A percentile compares a stretch with the other conserved stretches of the same genome.
These are phyloP conservation scores for Austroboletus eburneus DNA, from an alignment of 768 basidiomycete species.

Conservation along the genomic window DNA sequence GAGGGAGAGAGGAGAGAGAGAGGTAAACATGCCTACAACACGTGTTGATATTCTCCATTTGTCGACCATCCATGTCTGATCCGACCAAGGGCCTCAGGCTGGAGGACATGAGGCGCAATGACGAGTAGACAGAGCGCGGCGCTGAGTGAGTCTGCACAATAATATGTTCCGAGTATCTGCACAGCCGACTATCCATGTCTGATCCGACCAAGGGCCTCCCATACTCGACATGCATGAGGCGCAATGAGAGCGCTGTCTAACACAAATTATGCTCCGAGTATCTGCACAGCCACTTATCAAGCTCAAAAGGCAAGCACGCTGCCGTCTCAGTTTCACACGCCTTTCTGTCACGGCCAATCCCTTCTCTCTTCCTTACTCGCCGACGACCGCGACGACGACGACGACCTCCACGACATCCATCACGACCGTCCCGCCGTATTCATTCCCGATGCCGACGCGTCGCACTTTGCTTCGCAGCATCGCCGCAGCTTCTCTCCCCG, in stretches of 20 bases:
- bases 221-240: too few species aligned
- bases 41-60: slow-evolving; percentile 11
- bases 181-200: too few species aligned
- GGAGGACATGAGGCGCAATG: too few species aligned
- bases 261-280: too few species aligned
- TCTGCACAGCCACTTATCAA: slow-evolving; percentile 26
- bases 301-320: slow-evolving; percentile 30
- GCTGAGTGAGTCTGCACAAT: too few species aligned
- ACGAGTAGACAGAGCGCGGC: too few species aligned
- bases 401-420: slow-evolving; percentile 10
- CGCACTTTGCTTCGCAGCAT: slow-evolving; percentile 16
- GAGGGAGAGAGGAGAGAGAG: slow-evolving; percentile 14
- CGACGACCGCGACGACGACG: slow-evolving; percentile 31
- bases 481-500: slow-evolving; percentile 21
- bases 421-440: slow-evolving; percentile 7
- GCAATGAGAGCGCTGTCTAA: too few species aligned
- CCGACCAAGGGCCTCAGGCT: too few species aligned
- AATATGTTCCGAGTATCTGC: too few species aligned
- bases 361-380: slow-evolving; percentile 20
- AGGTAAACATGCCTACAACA: slow-evolving; percentile 20
- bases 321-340: slow-evolving; percentile 28
- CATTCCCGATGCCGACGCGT: slow-evolving; percentile 23
- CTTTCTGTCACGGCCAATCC: slow-evolving; percentile 20
- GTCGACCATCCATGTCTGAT: not conserved
- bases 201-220: too few species aligned